Conservation (phyloP, 1,284 basidiomycete species). For the Malassezia arunalokei region DNA sequence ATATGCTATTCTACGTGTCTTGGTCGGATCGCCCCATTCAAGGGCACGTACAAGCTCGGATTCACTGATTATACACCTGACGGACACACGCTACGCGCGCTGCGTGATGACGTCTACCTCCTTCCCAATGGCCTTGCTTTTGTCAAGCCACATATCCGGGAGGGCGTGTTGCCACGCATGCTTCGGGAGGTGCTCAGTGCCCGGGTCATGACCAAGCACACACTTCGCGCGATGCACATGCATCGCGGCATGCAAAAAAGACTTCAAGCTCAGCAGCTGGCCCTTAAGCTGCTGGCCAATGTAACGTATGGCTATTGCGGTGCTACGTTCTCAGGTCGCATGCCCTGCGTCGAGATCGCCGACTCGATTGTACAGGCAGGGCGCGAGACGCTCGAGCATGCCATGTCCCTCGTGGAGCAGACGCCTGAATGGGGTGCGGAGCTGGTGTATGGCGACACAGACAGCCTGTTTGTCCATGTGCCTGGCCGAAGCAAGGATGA, state of each 20-base stretch:
- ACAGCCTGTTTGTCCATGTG: slow-evolving; percentile 82
- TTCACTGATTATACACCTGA: slow-evolving; percentile 57
- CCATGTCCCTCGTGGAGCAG: slow-evolving; percentile 61
- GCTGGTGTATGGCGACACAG: slow-evolving; percentile 96
- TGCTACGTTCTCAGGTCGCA: slow-evolving; percentile 83
- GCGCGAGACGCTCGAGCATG: slow-evolving; percentile 88
- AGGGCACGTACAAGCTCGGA: slow-evolving; percentile 77
- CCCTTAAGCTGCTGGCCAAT: slow-evolving; percentile 43
- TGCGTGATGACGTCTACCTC: slow-evolving; percentile 52
- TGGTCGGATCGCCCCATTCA: slow-evolving; percentile 71
- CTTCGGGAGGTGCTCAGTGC: slow-evolving; percentile 82
- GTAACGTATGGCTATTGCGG: slow-evolving; percentile 74
- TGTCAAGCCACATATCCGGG: slow-evolving; percentile 70
- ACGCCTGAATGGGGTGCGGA: slow-evolving; percentile 73
- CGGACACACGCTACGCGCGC: neutral
- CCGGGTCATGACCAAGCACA: slow-evolving; percentile 92
- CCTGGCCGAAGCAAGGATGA: slow-evolving; percentile 80
- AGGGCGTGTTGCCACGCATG: slow-evolving; percentile 80
- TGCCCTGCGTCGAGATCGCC: slow-evolving; percentile 96
- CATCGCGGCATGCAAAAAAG: slow-evolving; percentile 48
- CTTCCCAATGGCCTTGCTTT: slow-evolving; percentile 83
- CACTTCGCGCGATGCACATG: slow-evolving; percentile 67
- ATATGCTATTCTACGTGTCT: slow-evolving; percentile 62
- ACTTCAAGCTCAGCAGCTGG: slow-evolving; percentile 39
- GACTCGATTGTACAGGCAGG: slow-evolving; percentile 95